Base-by-base conservation (phyloP, 1,284 basidiomycete genomes). In the Boletus subluridellus region DNA sequence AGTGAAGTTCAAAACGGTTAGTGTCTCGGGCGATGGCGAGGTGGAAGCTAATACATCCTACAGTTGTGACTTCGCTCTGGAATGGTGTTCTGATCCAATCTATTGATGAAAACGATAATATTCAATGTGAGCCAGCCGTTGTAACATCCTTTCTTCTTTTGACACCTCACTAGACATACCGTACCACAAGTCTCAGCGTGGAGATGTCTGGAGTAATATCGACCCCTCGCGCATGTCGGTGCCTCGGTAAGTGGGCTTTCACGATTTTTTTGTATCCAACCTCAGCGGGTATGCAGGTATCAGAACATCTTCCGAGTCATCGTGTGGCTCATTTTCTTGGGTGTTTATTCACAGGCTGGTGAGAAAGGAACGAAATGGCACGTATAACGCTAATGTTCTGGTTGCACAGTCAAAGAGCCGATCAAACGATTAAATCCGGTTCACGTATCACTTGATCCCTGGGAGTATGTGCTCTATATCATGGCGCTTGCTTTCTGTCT, bases 291-390 rank as follows among this genome's bases (percentile, higher is more conserved):
- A 7, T 42, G 15, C 55, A 87, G 87, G 57, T 92, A 91, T 67
- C 90, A 91, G 66, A 92, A 90, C 62, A 79, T 84, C 46, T 84
- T 92, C 67, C 82, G 89, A 24, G 85, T 95, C 60, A 51, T 80
- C 3, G 79, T 95, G 24, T 96, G 94, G 95, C 70, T 94, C 46
- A 76, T 93, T 64, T 95, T 95, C 77, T 80, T 97, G 17, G 80
- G 85, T 45, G 84, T 87, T 11, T 98, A 96, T 71, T 94, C 92
- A 4, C 89, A 90, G 77, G 90, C 92, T 53, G 92, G 83, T 89
- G 30, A 55, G 63, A 38, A 55, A 30, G 10, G 10, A 42, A 37
- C 9, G 17, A 26, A 21, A 7, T 26, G 11, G 32, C 10, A 51
- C 0, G 6, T 2, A 38, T 44, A 52, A 54, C 10, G n/a, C 47